Conservation (phyloP, 306 rosid genomes). For the Begonia fuchsioides region DNA sequence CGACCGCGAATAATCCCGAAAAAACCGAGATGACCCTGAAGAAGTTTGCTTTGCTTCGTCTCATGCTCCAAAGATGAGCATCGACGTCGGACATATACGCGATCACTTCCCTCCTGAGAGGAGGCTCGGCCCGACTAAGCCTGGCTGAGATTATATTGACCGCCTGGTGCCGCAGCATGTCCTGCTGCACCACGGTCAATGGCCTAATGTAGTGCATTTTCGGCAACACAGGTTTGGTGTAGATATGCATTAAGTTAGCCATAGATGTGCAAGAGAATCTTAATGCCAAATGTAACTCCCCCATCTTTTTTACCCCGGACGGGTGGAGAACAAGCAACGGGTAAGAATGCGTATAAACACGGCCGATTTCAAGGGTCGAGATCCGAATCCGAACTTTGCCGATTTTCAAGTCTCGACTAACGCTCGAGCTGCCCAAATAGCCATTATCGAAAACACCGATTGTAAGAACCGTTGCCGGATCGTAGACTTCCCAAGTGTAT, state of each 20-base stretch:
- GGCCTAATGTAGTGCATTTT: conserved; percentile 85
- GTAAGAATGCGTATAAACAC: conserved; percentile 61
- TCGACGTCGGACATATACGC: conserved; percentile 78
- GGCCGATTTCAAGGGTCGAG: conserved; percentile 71
- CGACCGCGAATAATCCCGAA: conserved; percentile 31
- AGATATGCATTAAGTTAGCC: conserved; percentile 37
- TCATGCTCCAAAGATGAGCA: conserved; percentile 86
- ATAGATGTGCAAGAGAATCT: conserved; percentile 62
- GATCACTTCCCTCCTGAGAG: conserved; percentile 68
- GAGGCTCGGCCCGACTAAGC: conserved; percentile 71
- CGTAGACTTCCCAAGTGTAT: conserved; percentile 89
- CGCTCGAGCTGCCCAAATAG: conserved; percentile 37
- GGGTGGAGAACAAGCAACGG: conserved; percentile 58
- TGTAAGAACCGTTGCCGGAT: conserved; percentile 80
- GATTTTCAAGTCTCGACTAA: conserved; percentile 32
- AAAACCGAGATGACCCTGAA: conserved; percentile 43
- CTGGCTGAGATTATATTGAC: conserved; percentile 55
- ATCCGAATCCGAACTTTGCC: conserved; percentile 88
- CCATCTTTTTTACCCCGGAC: conserved; percentile 84
- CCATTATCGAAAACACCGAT: conserved; percentile 70
- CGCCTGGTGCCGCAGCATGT: conserved; percentile 55
- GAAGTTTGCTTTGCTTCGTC: conserved; percentile 95
- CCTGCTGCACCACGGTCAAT: conserved; percentile 57
- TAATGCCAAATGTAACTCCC: conserved; percentile 83
- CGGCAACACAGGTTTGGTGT: conserved; percentile 68